Evolutionary conservation across 192 early-diverging fungal genomes (phyloP).

Genomic region (Phlyctochytrium planicorne): DNA sequence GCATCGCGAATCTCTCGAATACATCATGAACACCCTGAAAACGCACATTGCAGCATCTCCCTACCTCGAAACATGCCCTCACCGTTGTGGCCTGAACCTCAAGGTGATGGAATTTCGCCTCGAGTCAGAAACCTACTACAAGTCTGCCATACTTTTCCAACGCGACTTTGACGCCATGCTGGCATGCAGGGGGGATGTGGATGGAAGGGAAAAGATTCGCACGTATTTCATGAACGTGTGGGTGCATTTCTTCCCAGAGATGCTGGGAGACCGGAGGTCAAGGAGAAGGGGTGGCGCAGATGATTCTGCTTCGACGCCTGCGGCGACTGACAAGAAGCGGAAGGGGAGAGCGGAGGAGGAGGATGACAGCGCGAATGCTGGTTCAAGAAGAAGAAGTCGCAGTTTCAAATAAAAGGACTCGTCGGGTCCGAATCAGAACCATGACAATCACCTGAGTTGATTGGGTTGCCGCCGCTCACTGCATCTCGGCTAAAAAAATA

Average conservation of each 20-base stretch:
- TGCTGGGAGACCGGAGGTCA: not conserved
- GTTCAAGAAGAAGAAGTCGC: too few species aligned
- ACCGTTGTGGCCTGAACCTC: not conserved
- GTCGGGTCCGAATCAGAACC: too few species aligned
- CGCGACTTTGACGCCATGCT: conserved; percentile 1
- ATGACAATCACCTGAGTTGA: too few species aligned
- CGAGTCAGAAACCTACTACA: not conserved
- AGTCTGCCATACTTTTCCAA: not conserved
- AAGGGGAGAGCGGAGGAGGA: too few species aligned
- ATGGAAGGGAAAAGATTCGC: not conserved
- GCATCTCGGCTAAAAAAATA: too few species aligned
- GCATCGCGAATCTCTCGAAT: not conserved
- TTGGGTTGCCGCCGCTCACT: too few species aligned
- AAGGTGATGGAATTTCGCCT: not conserved
- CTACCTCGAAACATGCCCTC: not conserved
- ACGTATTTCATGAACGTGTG: not conserved
- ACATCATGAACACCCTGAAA: not conserved
- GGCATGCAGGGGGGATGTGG: not conserved
- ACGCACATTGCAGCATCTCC: not conserved
- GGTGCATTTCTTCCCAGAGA: not conserved
- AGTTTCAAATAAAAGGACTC: too few species aligned
- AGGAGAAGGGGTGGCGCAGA: not conserved
- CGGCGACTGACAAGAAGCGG: too few species aligned
- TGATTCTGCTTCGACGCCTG: too few species aligned
- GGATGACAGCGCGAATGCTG: too few species aligned